Conservation (phyloP, 768 basidiomycete species). For the Auriscalpium vulgare region DNA sequence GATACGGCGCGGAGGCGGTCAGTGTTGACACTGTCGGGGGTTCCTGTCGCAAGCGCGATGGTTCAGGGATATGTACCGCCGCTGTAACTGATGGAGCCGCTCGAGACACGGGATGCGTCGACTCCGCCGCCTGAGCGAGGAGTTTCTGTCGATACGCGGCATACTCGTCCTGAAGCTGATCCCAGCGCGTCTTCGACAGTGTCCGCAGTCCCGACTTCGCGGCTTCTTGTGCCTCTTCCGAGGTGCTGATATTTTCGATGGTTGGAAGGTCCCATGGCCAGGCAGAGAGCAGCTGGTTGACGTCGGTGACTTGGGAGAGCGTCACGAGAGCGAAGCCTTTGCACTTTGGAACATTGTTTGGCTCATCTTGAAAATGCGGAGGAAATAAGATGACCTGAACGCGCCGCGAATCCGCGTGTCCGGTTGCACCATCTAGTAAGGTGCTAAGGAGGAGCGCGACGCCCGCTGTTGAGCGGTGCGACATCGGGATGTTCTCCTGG, state of each 20-base stretch:
- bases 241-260: background rate
- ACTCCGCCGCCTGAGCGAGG: constrained; percentile 34
- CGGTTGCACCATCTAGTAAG: background rate
- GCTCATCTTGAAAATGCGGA: constrained; percentile 55
- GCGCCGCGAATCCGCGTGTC: background rate
- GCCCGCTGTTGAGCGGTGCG: constrained; percentile 42
- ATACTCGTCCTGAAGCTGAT: constrained; percentile 59
- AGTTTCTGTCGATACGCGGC: constrained; percentile 50
- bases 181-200: constrained; percentile 54
- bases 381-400: constrained; percentile 53
- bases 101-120: background rate
- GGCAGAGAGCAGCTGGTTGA: constrained; percentile 31
- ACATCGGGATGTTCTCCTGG: constrained; percentile 65
- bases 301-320: constrained; percentile 33
- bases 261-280: constrained; percentile 55
- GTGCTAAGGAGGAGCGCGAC: constrained; percentile 34
- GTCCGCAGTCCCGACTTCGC: constrained; percentile 51
- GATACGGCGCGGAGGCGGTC: constrained; percentile 23
- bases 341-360: constrained; percentile 45
- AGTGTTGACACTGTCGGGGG: background rate
- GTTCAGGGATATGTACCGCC: background rate
- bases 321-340: constrained; percentile 75
- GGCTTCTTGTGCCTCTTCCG: constrained; percentile 32
- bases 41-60: background rate
- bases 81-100: background rate